These are phyloP conservation scores for Dryadomyces quercus-mongolicae DNA, from an alignment of 2,329 filamentous ascomycete species.

Conservation along the genomic window DNA sequence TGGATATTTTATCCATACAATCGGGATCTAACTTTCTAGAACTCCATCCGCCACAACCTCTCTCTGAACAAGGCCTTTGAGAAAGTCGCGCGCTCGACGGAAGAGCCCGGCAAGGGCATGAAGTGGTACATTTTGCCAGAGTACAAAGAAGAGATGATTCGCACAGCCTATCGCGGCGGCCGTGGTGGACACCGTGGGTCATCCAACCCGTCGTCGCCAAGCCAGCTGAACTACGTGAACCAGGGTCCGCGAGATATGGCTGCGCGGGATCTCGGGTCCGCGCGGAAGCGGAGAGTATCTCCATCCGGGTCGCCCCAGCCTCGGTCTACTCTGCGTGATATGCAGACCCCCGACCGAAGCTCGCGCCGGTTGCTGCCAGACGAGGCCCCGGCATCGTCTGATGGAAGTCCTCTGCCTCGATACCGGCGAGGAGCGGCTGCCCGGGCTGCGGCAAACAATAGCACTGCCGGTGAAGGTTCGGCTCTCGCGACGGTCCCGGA, in stretches of 20 bases:
- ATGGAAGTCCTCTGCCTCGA: slow-evolving; percentile 51
- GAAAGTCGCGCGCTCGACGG: slow-evolving; percentile 82
- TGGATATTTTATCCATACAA: too few relatives aligned
- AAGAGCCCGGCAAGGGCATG: slow-evolving; percentile 97
- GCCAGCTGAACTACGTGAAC: slow-evolving; percentile 47
- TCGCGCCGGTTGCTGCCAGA: slow-evolving; percentile 27
- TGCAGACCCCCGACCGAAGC: slow-evolving; percentile 47
- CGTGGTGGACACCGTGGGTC: slow-evolving; percentile 54
- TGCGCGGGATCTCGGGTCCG: slow-evolving; percentile 35
- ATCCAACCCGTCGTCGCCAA: slow-evolving; percentile 58
- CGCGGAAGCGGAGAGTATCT: slow-evolving; percentile 44
- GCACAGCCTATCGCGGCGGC: slow-evolving; percentile 52
- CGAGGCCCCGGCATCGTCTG: slow-evolving; percentile 23
- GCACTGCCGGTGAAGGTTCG: slow-evolving; percentile 6
- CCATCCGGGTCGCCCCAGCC: slow-evolving; percentile 43
- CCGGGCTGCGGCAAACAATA: slow-evolving; percentile 4
- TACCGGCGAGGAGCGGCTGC: slow-evolving; percentile 29
- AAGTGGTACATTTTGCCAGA: slow-evolving; percentile 93
- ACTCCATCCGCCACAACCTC: slow-evolving; percentile 92
- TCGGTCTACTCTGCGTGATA: slow-evolving; percentile 33
- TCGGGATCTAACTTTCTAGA: slow-evolving; percentile 38
- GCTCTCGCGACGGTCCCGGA: slow-evolving; percentile 5
- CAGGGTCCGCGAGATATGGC: slow-evolving; percentile 45
- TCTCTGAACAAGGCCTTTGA: slow-evolving; percentile 91
- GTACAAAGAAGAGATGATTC: slow-evolving; percentile 75